Evolutionary conservation across 108 stramenopile genomes (phyloP).

Genomic region (Skeletonema costatum): DNA sequence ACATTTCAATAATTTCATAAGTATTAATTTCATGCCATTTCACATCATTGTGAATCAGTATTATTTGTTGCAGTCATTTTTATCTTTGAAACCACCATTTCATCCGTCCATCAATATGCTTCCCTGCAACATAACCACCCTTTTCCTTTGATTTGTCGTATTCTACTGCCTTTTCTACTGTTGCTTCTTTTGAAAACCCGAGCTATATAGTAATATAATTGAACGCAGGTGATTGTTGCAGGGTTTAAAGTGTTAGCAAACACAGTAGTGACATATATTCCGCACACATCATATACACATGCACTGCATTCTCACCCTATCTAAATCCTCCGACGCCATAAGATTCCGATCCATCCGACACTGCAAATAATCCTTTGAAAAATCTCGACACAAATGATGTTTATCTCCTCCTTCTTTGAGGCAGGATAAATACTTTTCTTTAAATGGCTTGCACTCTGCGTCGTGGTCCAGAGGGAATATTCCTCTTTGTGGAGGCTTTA

Average conservation of each 20-base stretch:
- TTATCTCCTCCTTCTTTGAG: slow-evolving; percentile 72
- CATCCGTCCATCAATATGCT: slow-evolving; percentile 72
- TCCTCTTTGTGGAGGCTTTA: slow-evolving; percentile 88
- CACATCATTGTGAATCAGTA: background rate
- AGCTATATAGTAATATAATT: slow-evolving; percentile 44
- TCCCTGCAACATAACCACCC: slow-evolving; percentile 85
- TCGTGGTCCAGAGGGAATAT: slow-evolving; percentile 92
- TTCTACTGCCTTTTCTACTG: slow-evolving; percentile 68
- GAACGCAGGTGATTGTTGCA: background rate
- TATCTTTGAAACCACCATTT: slow-evolving; percentile 82
- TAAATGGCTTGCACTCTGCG: slow-evolving; percentile 73
- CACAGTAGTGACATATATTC: background rate
- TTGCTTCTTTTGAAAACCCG: slow-evolving; percentile 66
- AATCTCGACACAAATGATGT: slow-evolving; percentile 85
- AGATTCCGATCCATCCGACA: slow-evolving; percentile 86
- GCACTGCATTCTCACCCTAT: slow-evolving; percentile 42
- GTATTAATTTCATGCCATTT: background rate
- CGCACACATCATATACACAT: background rate
- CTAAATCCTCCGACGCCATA: slow-evolving; percentile 85
- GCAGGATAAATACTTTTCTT: slow-evolving; percentile 77
- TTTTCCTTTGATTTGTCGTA: slow-evolving; percentile 86
- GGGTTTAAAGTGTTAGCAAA: background rate
- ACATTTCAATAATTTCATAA: background rate
- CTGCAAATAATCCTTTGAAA: slow-evolving; percentile 83
- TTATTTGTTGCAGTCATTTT: background rate